phyloP scores from a whole-genome alignment of 2,329 filamentous ascomycete species.

The Periconia digitata region DNA sequence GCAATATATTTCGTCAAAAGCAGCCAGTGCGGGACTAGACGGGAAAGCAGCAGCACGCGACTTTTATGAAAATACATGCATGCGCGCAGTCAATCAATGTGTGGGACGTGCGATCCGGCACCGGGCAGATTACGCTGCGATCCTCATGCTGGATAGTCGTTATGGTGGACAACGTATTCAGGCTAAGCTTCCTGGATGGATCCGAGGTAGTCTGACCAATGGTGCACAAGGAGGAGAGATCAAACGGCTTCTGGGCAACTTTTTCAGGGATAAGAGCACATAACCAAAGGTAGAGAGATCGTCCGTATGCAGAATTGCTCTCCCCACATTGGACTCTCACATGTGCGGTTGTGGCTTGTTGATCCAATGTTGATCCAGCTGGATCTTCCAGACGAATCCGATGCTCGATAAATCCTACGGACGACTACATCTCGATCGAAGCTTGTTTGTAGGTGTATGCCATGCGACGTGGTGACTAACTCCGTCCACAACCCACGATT shows the following conservation, averaged over 20 bases:
- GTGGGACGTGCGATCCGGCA: slow-evolving; percentile 92
- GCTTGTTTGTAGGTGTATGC: background rate
- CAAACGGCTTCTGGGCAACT: slow-evolving; percentile 37
- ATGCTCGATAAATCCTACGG: too few species aligned
- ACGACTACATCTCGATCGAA: background rate
- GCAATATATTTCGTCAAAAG: slow-evolving; percentile 75
- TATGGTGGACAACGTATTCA: slow-evolving; percentile 75
- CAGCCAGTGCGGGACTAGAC: slow-evolving; percentile 38
- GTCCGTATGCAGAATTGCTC: too few species aligned
- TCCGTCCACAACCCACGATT: too few species aligned
- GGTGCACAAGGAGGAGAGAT: slow-evolving; percentile 48
- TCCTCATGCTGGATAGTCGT: slow-evolving; percentile 79
- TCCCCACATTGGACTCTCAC: too few species aligned
- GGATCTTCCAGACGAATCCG: too few species aligned
- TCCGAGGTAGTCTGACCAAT: slow-evolving; percentile 64
- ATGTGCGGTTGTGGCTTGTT: too few species aligned
- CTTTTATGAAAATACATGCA: slow-evolving; percentile 92
- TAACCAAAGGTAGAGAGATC: background rate
- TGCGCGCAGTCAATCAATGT: slow-evolving; percentile 96
- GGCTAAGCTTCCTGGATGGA: slow-evolving; percentile 86
- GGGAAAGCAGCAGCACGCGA: slow-evolving; percentile 62
- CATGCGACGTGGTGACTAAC: too few species aligned
- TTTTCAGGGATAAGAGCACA: slow-evolving; percentile 38
- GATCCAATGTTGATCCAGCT: too few species aligned
- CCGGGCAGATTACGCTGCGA: slow-evolving; percentile 83